These are phyloP conservation scores for Endothia cerciana DNA, from an alignment of 2,329 filamentous ascomycete species.

Conservation along the genomic window DNA sequence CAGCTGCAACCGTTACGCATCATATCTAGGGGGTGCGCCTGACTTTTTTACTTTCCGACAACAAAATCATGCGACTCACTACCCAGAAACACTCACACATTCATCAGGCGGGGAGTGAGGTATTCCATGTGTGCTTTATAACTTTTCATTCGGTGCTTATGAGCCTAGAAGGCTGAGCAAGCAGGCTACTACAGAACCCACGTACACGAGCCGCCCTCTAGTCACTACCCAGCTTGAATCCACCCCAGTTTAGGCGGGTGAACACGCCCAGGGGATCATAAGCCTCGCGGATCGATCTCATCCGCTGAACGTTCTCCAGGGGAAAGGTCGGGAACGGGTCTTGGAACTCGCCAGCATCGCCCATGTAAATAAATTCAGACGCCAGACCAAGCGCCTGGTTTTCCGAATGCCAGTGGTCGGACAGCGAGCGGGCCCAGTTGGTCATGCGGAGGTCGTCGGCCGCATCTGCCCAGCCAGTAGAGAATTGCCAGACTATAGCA, in stretches of 20 bases:
- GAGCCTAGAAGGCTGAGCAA: no score
- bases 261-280: slow-evolving; percentile 42
- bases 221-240: slow-evolving; percentile 39
- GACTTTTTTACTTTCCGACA: no score
- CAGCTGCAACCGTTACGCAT: no score
- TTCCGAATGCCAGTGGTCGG: slow-evolving; percentile 37
- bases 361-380: slow-evolving; percentile 43
- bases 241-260: slow-evolving; percentile 41
- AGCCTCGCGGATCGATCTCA: slow-evolving; percentile 36
- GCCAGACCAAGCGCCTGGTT: slow-evolving; percentile 39
- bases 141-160: no score
- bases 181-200: no score
- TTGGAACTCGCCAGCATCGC: slow-evolving; percentile 43
- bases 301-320: slow-evolving; percentile 40
- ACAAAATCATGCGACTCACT: no score
- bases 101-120: no score
- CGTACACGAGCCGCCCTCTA: no score
- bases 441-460: slow-evolving; percentile 43
- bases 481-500: slow-evolving; percentile 42
- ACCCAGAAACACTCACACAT: no score
- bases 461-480: slow-evolving; percentile 41
- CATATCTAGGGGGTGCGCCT: no score
- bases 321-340: slow-evolving; percentile 39
- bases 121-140: no score
- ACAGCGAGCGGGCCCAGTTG: slow-evolving; percentile 37